Conservation (phyloP, 768 basidiomycete genomes). For the Russula abietina region DNA sequence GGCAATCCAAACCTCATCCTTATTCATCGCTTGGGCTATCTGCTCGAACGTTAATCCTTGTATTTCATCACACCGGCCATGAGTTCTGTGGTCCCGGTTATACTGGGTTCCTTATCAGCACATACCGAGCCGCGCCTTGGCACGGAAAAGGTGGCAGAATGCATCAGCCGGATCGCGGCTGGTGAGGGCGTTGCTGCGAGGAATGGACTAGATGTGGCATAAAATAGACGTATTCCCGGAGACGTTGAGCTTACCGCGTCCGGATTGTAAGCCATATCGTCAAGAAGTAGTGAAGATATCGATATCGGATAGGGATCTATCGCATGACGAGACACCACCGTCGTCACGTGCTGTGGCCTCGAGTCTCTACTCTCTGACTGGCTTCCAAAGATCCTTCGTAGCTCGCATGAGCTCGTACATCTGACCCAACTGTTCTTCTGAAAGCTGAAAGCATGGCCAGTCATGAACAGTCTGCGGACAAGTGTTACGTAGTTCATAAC, state of each 20-base stretch:
- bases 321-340: not conserved
- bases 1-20: constrained; percentile 79
- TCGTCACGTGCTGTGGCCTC: not conserved
- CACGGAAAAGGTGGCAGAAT: not conserved
- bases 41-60: constrained; percentile 64
- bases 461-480: not conserved
- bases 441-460: constrained; percentile 52
- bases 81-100: constrained; percentile 59
- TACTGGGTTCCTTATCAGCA: constrained; percentile 29
- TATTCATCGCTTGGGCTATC: constrained; percentile 58
- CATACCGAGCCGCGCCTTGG: constrained; percentile 4
- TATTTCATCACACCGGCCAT: not conserved
- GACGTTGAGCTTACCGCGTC: not conserved
- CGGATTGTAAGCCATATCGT: constrained; percentile 7
- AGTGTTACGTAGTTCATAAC: constrained; percentile 5
- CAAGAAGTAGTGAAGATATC: not conserved
- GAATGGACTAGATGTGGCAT: not conserved
- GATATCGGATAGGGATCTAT: not conserved
- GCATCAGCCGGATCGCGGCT: not conserved
- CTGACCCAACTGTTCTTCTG: constrained; percentile 85
- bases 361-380: constrained; percentile 29
- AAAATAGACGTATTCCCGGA: not conserved
- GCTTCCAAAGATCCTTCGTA: constrained; percentile 83
- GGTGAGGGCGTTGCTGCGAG: not conserved
- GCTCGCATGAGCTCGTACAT: constrained; percentile 93